A percentile compares a stretch with the other conserved stretches of the same genome.
These are phyloP conservation scores for Debaryomyces maramus DNA, from an alignment of 805 yeast species.

Conservation along the genomic window DNA sequence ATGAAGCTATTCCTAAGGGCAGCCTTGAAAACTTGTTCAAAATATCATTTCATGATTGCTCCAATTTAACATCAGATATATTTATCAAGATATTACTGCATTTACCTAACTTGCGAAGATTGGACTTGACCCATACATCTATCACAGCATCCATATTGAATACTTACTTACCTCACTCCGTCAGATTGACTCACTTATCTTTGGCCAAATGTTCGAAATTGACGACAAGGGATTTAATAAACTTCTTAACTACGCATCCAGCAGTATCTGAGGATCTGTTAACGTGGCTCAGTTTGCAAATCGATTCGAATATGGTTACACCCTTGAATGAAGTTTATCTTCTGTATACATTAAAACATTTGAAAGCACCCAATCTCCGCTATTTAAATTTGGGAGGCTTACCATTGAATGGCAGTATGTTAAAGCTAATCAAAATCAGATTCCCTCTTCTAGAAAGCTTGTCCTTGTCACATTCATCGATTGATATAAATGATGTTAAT, in stretches of 20 bases:
- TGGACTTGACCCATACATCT: slow-evolving; percentile 82
- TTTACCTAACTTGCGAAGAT: slow-evolving; percentile 55
- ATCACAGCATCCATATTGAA: slow-evolving; percentile 63
- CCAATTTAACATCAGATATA: slow-evolving; percentile 62
- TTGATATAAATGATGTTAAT: slow-evolving; percentile 38
- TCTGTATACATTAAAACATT: slow-evolving; percentile 41
- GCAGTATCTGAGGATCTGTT: slow-evolving; percentile 50
- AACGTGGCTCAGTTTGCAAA: slow-evolving; percentile 66
- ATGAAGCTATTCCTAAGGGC: slow-evolving; percentile 4
- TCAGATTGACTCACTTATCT: slow-evolving; percentile 75
- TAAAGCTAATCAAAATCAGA: slow-evolving; percentile 37
- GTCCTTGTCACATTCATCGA: slow-evolving; percentile 38
- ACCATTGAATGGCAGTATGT: slow-evolving; percentile 47
- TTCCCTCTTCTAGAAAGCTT: slow-evolving; percentile 45
- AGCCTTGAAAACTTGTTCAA: slow-evolving; percentile 30
- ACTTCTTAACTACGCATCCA: slow-evolving; percentile 72
- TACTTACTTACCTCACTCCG: slow-evolving; percentile 51
- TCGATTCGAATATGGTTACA: slow-evolving; percentile 61
- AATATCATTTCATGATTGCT: slow-evolving; percentile 84
- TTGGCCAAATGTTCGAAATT: slow-evolving; percentile 54
- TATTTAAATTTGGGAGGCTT: slow-evolving; percentile 66
- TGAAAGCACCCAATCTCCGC: slow-evolving; percentile 45
- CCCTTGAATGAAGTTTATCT: slow-evolving; percentile 55
- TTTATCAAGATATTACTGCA: slow-evolving; percentile 59
- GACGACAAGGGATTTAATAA: slow-evolving; percentile 68